Conservation (phyloP, 2,329 filamentous ascomycete species). For the Monilinia laxa region DNA sequence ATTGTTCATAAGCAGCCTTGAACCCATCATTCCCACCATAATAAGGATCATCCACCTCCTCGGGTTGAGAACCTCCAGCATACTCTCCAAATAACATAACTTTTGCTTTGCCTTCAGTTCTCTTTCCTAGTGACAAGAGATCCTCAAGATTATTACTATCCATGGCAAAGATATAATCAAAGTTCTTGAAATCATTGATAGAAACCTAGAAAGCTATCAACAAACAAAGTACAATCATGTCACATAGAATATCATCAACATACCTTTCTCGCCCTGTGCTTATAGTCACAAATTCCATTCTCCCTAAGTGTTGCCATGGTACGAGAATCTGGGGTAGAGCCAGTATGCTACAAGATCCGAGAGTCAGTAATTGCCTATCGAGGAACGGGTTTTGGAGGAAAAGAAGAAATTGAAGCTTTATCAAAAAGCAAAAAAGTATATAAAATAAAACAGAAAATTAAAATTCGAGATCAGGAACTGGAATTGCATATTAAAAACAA, state of each 20-base stretch:
- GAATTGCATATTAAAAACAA: too few relatives aligned
- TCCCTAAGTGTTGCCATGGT: conserved; percentile 75
- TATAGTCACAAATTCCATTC: conserved; percentile 75
- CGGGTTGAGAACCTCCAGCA: conserved; percentile 54
- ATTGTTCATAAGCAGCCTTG: conserved; percentile 82
- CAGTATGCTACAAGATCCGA: conserved; percentile 53
- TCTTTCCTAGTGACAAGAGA: conserved; percentile 57
- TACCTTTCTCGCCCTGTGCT: conserved; percentile 74
- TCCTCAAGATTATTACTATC: conserved; percentile 78
- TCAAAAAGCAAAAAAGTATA: too few relatives aligned
- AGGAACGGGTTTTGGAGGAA: too few relatives aligned
- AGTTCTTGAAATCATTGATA: conserved; percentile 72
- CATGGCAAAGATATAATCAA: conserved; percentile 96
- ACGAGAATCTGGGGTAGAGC: conserved; percentile 73
- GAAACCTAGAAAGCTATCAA: conserved; percentile 46
- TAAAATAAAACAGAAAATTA: too few relatives aligned
- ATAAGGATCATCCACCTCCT: conserved; percentile 86
- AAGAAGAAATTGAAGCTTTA: too few relatives aligned
- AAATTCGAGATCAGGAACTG: too few relatives aligned
- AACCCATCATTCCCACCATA: conserved; percentile 86
- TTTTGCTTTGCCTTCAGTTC: conserved; percentile 58
- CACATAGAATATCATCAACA: conserved; percentile 25
- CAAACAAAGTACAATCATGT: neutral
- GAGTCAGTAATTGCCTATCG: too few relatives aligned
- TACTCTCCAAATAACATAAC: conserved; percentile 84